These are phyloP conservation scores for Hirsutella rhossiliensis DNA, from an alignment of 2,329 filamentous ascomycete species.

Conservation along the genomic window DNA sequence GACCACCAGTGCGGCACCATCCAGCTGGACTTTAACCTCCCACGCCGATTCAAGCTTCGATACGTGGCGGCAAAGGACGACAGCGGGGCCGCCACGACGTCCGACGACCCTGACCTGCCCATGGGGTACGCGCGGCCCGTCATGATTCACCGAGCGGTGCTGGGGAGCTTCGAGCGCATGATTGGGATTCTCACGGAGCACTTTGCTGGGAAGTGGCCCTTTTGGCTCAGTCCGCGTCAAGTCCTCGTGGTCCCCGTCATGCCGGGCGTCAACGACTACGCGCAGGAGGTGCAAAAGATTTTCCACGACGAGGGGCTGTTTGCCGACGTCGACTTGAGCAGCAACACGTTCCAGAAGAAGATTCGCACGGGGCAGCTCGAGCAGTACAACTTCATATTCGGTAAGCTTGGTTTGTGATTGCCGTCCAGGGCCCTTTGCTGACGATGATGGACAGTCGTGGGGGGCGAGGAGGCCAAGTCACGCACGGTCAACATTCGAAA, in stretches of 20 bases:
- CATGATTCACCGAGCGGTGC: constrained; percentile 77
- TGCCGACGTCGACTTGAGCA: constrained; percentile 44
- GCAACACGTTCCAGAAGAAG: constrained; percentile 84
- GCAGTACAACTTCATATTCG: constrained; percentile 77
- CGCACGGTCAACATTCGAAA: constrained; percentile 52
- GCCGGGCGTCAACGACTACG: constrained; percentile 68
- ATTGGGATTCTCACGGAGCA: constrained; percentile 73
- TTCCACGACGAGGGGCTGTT: constrained; percentile 59
- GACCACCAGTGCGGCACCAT: constrained; percentile 58
- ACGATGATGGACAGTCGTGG: constrained; percentile 34
- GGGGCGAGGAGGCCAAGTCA: constrained; percentile 47
- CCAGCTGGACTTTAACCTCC: constrained; percentile 82
- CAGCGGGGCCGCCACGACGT: constrained; percentile 25
- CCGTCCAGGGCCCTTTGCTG: constrained; percentile 2
- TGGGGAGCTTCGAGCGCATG: constrained; percentile 55
- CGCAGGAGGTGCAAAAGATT: constrained; percentile 57
- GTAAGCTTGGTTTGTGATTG: constrained; percentile 25
- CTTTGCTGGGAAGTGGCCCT: constrained; percentile 79
- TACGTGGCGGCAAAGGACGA: constrained; percentile 40
- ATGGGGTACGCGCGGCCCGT: constrained; percentile 68
- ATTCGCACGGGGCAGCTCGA: constrained; percentile 69
- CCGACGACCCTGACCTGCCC: constrained; percentile 39
- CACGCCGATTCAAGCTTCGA: constrained; percentile 27
- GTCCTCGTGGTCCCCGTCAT: constrained; percentile 51
- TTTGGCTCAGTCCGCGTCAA: constrained; percentile 79